Conservation (phyloP, 495 filamentous ascomycete genomes). For the Daldinia decipiens region DNA sequence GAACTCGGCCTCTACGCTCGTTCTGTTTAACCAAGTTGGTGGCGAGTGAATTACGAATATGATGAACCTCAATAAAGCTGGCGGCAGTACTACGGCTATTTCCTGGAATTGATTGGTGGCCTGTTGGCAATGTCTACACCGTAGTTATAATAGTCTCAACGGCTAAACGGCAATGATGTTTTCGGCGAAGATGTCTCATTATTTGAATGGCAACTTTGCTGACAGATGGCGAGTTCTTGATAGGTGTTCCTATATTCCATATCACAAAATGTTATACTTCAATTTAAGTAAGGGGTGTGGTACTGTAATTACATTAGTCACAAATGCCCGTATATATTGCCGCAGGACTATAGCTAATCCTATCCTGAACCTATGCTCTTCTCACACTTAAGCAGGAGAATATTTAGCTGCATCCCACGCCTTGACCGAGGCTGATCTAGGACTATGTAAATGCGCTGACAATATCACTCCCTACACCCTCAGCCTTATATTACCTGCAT, state of each 20-base stretch:
- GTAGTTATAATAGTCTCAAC: not conserved
- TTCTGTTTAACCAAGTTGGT: slow-evolving; percentile 5
- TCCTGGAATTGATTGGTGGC: not conserved
- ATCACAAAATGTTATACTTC: not conserved
- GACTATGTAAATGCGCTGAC: slow-evolving; percentile 30
- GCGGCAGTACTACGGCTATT: not conserved
- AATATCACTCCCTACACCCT: slow-evolving; percentile 30
- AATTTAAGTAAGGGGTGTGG: not conserved
- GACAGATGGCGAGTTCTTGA: slow-evolving; percentile 6
- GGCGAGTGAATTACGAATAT: not conserved
- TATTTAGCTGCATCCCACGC: not conserved
- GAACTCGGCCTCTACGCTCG: not conserved
- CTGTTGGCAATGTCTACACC: not conserved
- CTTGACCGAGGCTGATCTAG: not conserved
- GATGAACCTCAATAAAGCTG: not conserved
- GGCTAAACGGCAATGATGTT: not conserved
- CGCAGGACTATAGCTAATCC: not conserved
- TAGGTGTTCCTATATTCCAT: not conserved
- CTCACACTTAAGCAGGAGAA: slow-evolving; percentile 2
- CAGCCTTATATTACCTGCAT: slow-evolving; percentile 44
- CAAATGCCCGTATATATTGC: not conserved
- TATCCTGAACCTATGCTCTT: not conserved
- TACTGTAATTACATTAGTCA: not conserved
- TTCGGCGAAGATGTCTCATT: not conserved
- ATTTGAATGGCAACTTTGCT: not conserved